Percentiles rank a stretch among this genome's conserved stretches.
Evolutionary conservation across 768 basidiomycete genomes (phyloP).

Genomic region (Trametopsis cervina): DNA sequence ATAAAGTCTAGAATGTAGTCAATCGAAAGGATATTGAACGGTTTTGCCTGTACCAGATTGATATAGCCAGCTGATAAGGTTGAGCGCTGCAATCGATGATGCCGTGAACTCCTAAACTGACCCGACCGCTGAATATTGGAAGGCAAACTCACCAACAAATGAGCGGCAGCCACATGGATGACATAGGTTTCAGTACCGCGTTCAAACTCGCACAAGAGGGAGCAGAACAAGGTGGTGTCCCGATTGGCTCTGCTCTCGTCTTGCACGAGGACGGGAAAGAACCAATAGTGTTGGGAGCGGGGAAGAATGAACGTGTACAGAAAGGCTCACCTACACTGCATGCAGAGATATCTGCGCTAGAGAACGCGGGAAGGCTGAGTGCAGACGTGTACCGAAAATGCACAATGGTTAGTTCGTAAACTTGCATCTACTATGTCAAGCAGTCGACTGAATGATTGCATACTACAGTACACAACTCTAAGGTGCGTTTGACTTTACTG

Average conservation of each 20-base stretch:
- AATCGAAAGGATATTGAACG: no score
- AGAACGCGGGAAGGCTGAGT: slow-evolving; percentile 45
- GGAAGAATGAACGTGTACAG: slow-evolving; percentile 41
- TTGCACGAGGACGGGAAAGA: slow-evolving; percentile 5
- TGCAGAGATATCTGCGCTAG: slow-evolving; percentile 43
- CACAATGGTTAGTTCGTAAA: slow-evolving; percentile 37
- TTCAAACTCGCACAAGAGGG: neutral
- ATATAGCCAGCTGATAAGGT: no score
- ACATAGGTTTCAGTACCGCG: no score
- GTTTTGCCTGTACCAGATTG: no score
- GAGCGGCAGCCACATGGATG: no score
- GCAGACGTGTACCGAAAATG: slow-evolving; percentile 37
- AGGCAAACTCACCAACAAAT: no score
- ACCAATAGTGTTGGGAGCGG: slow-evolving; percentile 31
- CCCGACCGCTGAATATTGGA: no score
- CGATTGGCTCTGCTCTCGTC: slow-evolving; percentile 51
- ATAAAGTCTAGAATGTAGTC: no score
- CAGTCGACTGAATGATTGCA: neutral
- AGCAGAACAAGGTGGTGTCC: slow-evolving; percentile 45
- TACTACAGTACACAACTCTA: slow-evolving; percentile 30
- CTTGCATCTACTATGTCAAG: neutral
- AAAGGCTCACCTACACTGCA: slow-evolving; percentile 36
- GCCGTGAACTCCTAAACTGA: no score
- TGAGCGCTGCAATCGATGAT: no score
- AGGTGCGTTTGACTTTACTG: slow-evolving; percentile 23